phyloP scores from a whole-genome alignment of 148 eudicot genomes.

The Vaccinium darrowii region DNA sequence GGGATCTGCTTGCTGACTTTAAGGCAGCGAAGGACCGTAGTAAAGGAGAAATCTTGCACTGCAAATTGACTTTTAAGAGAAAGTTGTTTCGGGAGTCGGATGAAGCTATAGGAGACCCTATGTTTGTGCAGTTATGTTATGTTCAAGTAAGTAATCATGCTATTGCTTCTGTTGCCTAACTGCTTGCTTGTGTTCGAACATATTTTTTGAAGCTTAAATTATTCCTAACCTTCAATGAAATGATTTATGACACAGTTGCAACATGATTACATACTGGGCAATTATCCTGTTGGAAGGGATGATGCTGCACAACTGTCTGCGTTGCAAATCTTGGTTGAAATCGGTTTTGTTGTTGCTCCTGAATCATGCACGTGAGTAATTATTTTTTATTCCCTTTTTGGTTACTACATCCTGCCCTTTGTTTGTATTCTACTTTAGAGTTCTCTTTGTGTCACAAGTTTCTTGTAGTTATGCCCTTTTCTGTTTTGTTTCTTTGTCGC shows the following conservation, averaged over 20 bases:
- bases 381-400: conserved; percentile 3
- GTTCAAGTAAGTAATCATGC: conserved; percentile 62
- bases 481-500: background rate
- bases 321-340: conserved; percentile 86
- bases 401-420: background rate
- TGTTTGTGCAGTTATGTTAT: conserved; percentile 96
- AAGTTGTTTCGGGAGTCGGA: conserved; percentile 96
- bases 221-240: background rate
- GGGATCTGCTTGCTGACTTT: conserved; percentile 91
- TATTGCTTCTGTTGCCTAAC: background rate
- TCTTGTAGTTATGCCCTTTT: background rate
- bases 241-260: conserved; percentile 54
- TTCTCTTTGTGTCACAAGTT: background rate
- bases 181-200: background rate
- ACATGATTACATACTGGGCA: conserved; percentile 97
- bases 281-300: conserved; percentile 97
- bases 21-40: conserved; percentile 92
- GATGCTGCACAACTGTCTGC: conserved; percentile 96
- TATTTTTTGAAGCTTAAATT: conserved; percentile 10
- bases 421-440: background rate
- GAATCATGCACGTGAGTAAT: conserved; percentile 86
- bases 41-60: conserved; percentile 95
- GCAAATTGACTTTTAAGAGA: conserved; percentile 87
- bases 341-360: conserved; percentile 71
- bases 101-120: conserved; percentile 91